phyloP scores from a whole-genome alignment of 2,329 filamentous ascomycete species.

The Aspergillus cejpii region DNA sequence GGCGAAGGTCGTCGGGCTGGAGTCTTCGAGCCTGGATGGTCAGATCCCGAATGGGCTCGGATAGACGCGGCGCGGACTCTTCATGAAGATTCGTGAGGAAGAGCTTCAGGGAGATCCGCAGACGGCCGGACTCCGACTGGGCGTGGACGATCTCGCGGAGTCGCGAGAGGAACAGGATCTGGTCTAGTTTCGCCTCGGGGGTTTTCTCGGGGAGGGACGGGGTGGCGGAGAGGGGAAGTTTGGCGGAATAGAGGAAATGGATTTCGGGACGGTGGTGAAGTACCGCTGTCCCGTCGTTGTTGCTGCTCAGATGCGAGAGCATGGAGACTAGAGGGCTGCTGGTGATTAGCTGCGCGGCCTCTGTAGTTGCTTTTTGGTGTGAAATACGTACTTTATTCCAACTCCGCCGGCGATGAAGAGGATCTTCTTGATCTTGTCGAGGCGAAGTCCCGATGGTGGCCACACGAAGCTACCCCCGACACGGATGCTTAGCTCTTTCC shows the following conservation, averaged over 20 bases:
- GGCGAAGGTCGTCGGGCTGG: slow-evolving; percentile 30
- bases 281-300: slow-evolving; percentile 36
- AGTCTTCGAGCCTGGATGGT: slow-evolving; percentile 32
- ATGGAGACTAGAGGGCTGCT: slow-evolving; percentile 66
- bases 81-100: slow-evolving; percentile 28
- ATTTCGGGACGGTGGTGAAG: slow-evolving; percentile 40
- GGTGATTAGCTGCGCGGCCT: slow-evolving; percentile 6
- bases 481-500: slow-evolving; percentile 56
- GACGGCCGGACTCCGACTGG: slow-evolving; percentile 21
- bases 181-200: slow-evolving; percentile 18
- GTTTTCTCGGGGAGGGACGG: slow-evolving; percentile 1
- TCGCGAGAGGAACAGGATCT: slow-evolving; percentile 46
- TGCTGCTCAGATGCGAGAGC: slow-evolving; percentile 50
- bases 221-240: slow-evolving; percentile 26
- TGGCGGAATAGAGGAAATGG: slow-evolving; percentile 58
- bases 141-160: slow-evolving; percentile 35
- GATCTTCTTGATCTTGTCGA: slow-evolving; percentile 48
- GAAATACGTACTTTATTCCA: slow-evolving; percentile 61
- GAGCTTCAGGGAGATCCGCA: slow-evolving; percentile 30
- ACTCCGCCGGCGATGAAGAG: slow-evolving; percentile 77
- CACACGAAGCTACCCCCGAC: slow-evolving; percentile 77
- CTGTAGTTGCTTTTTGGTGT: neutral
- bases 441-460: slow-evolving; percentile 50
- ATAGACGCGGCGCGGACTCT: slow-evolving; percentile 5
- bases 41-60: slow-evolving; percentile 20